These are phyloP conservation scores for Codiaeum variegatum DNA, from an alignment of 441 rosid genomes.

Conservation along the genomic window DNA sequence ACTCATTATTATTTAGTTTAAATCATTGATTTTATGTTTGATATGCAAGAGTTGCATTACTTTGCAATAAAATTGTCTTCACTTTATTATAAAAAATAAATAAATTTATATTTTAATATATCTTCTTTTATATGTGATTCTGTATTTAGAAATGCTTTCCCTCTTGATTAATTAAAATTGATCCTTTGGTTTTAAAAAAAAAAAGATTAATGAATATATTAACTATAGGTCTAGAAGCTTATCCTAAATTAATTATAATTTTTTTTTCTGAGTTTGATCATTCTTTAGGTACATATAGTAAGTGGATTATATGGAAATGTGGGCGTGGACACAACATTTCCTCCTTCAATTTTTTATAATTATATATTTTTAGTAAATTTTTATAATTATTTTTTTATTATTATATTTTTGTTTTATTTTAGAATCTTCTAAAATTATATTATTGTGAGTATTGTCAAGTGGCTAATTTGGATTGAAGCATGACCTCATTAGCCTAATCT, in stretches of 20 bases:
- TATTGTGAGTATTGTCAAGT: conserved; percentile 13
- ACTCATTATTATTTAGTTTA: no score
- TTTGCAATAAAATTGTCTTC: no score
- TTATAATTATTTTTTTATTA: background rate
- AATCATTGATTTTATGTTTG: no score
- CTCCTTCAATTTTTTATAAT: background rate
- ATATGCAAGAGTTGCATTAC: no score
- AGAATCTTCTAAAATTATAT: background rate
- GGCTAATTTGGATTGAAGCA: conserved; percentile 23
- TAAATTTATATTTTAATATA: no score
- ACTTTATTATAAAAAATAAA: no score
- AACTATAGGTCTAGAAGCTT: background rate
- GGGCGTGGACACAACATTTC: background rate
- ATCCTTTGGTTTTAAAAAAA: no score
- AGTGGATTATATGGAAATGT: background rate
- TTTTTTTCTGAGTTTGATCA: background rate
- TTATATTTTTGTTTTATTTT: background rate
- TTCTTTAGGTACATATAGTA: background rate
- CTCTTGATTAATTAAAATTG: no score
- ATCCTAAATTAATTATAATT: background rate
- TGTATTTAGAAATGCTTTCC: no score
- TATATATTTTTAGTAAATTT: no score
- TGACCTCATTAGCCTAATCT: conserved; percentile 16
- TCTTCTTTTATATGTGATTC: no score
- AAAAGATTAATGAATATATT: background rate